Evolutionary conservation across 441 rosid species (phyloP).

Genomic region (Erodium chrysanthum): DNA sequence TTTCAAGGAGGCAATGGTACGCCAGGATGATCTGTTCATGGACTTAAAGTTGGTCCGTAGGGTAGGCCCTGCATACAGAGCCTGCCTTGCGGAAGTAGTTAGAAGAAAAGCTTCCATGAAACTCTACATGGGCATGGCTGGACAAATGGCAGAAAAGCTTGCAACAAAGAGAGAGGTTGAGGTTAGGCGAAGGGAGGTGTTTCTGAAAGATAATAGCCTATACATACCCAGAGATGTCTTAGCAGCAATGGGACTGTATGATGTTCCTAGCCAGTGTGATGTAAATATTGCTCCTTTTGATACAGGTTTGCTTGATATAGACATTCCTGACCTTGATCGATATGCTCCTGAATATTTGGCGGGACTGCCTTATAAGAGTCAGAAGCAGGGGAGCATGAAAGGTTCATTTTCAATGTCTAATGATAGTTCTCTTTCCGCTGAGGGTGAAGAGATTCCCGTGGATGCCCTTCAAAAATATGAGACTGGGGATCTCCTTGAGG

Average conservation of each 20-base stretch:
- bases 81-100: conserved; percentile 92
- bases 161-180: conserved; percentile 82
- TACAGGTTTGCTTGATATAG: conserved; percentile 64
- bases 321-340: conserved; percentile 62
- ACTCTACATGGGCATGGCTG: conserved; percentile 98
- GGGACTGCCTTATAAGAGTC: conserved; percentile 39
- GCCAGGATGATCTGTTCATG: conserved; percentile 63
- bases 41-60: conserved; percentile 71
- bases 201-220: conserved; percentile 52
- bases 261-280: conserved; percentile 85
- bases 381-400: conserved; percentile 43
- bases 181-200: conserved; percentile 83
- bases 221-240: conserved; percentile 72
- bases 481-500: conserved; percentile 48
- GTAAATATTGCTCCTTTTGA: conserved; percentile 89
- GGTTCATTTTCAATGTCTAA: conserved; percentile 52
- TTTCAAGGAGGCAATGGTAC: conserved; percentile 85
- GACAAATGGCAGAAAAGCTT: conserved; percentile 89
- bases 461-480: conserved; percentile 40
- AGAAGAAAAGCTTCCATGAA: conserved; percentile 94
- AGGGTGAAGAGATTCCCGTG: conserved; percentile 37
- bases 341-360: conserved; percentile 78
- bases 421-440: conserved; percentile 56
- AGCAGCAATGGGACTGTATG: conserved; percentile 79
- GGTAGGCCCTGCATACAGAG: conserved; percentile 88